Evolutionary conservation across 1,284 basidiomycete species (phyloP).

Genomic region (Cutaneotrichosporon daszewskae): DNA sequence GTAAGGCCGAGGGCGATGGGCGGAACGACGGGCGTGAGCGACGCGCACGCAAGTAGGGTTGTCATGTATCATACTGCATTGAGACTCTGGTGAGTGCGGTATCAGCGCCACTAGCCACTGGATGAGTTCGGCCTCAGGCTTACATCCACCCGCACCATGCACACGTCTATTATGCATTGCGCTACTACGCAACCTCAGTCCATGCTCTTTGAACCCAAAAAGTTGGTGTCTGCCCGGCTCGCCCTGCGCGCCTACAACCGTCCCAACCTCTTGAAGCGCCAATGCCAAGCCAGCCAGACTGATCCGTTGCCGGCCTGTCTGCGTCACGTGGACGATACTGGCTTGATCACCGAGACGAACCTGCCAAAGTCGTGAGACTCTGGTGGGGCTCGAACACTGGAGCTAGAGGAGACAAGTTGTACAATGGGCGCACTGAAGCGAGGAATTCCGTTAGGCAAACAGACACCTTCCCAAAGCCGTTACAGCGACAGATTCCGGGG

Average conservation of each 20-base stretch:
- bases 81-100: no score
- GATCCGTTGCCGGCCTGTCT: conserved; percentile 47
- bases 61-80: no score
- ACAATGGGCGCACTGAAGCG: conserved; percentile 39
- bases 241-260: conserved; percentile 41
- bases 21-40: no score
- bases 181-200: no score
- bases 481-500: conserved; percentile 19
- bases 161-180: no score
- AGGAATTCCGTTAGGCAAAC: conserved; percentile 37
- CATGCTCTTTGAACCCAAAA: no score
- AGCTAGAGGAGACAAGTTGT: conserved; percentile 41
- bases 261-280: conserved; percentile 42
- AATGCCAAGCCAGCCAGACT: conserved; percentile 43
- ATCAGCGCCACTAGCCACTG: no score
- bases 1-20: conserved; percentile 4
- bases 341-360: conserved; percentile 41
- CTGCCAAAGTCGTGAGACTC: conserved; percentile 33
- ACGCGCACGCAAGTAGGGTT: no score
- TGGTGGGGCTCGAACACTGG: conserved; percentile 45
- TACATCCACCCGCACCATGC: no score
- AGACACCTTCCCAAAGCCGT: conserved; percentile 42
- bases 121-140: no score
- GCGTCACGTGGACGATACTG: conserved; percentile 19
- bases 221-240: conserved; percentile 43